Conservation (phyloP, 1,284 basidiomycete genomes). For the Pascua guehoae region DNA sequence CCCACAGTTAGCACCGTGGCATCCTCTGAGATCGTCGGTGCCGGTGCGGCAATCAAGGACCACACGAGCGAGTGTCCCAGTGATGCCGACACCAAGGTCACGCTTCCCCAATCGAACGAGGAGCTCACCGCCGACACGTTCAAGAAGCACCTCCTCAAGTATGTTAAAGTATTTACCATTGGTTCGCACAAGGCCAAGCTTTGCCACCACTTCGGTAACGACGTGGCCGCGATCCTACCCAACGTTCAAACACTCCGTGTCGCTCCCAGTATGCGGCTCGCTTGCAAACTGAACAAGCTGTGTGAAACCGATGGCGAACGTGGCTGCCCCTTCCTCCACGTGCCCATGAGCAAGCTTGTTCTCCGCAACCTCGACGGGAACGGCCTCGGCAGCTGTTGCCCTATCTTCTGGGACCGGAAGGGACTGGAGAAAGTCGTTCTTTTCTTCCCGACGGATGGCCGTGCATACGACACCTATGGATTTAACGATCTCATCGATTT, state of each 20-base stretch:
- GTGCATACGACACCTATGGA: no score
- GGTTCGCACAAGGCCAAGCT: not conserved
- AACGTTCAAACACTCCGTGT: not conserved
- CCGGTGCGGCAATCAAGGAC: not conserved
- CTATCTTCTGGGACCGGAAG: not conserved
- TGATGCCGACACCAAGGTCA: no score
- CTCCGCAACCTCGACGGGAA: not conserved
- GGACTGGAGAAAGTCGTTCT: not conserved
- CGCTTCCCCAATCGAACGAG: no score
- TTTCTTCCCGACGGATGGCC: not conserved
- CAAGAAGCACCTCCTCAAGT: not conserved
- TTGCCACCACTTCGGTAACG: not conserved
- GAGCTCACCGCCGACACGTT: not conserved
- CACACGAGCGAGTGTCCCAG: no score
- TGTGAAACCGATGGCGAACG: slow-evolving; percentile 1
- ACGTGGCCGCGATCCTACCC: not conserved
- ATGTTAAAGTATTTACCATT: not conserved
- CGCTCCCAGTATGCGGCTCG: no score
- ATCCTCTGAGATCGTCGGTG: no score
- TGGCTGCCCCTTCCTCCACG: not conserved
- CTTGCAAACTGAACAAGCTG: not conserved
- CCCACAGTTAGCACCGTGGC: no score
- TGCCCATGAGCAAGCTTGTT: not conserved
- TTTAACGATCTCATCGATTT: no score
- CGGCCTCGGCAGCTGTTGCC: not conserved